Conservation (phyloP, 805 yeast species). For the Wickerhamiella vanderwaltii region DNA sequence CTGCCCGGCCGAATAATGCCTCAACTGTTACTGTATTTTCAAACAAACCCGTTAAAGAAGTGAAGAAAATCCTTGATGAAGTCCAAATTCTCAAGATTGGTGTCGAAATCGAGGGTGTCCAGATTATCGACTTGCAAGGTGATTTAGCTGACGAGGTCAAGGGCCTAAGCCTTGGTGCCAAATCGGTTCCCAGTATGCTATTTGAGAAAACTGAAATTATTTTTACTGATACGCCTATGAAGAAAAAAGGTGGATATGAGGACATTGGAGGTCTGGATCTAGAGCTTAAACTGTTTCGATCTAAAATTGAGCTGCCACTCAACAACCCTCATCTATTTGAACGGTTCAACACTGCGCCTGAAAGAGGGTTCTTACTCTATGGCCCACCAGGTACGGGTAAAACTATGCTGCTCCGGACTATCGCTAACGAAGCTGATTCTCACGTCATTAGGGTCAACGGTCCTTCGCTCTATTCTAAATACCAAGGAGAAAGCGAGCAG, state of each 20-base stretch:
- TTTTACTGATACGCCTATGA: constrained; percentile 10
- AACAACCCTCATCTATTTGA: constrained; percentile 63
- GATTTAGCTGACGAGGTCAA: constrained; percentile 32
- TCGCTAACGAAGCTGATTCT: constrained; percentile 63
- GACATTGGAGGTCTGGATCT: constrained; percentile 66
- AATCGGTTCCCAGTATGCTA: neutral
- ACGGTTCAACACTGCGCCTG: constrained; percentile 82
- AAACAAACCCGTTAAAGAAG: constrained; percentile 18
- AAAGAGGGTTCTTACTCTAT: constrained; percentile 82
- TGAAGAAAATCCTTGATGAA: constrained; percentile 32
- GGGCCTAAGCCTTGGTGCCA: constrained; percentile 27
- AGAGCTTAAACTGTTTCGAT: constrained; percentile 48
- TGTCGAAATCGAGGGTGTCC: constrained; percentile 37
- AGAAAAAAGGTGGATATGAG: constrained; percentile 30
- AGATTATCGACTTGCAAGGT: constrained; percentile 47
- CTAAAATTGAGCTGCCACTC: constrained; percentile 69
- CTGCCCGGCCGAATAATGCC: constrained; percentile 40
- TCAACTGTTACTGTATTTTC: constrained; percentile 26
- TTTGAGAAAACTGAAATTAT: constrained; percentile 13
- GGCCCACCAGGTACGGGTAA: constrained; percentile 99
- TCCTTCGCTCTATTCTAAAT: constrained; percentile 83
- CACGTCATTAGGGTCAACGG: constrained; percentile 82
- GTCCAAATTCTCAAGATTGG: constrained; percentile 23
- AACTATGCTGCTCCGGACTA: constrained; percentile 71
- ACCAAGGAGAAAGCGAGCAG: constrained; percentile 87